Evolutionary conservation across 108 stramenopile genomes (phyloP).

Genomic region (Schizochytrium sp.): DNA sequence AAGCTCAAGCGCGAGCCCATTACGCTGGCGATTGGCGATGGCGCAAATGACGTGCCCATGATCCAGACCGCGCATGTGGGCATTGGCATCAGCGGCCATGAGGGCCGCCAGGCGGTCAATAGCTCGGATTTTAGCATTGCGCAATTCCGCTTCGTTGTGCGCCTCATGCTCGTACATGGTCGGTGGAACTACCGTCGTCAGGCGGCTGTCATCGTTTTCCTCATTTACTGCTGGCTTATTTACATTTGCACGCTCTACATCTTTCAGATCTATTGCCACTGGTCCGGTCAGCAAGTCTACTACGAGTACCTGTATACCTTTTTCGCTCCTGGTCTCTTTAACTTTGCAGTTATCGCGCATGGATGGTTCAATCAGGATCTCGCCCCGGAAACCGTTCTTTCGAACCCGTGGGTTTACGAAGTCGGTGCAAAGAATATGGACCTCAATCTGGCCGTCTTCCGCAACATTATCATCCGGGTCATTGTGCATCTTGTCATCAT

Average conservation of each 20-base stretch:
- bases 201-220: constrained; percentile 74
- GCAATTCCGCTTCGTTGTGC: constrained; percentile 64
- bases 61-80: constrained; percentile 88
- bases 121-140: constrained; percentile 30
- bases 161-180: constrained; percentile 83
- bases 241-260: constrained; percentile 25
- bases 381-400: constrained; percentile 54
- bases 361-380: constrained; percentile 86
- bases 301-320: constrained; percentile 32
- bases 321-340: constrained; percentile 44
- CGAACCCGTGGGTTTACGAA: neutral
- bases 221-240: constrained; percentile 83
- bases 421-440: neutral
- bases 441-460: neutral
- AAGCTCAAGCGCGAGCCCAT: constrained; percentile 73
- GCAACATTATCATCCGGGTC: neutral
- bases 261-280: neutral
- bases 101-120: constrained; percentile 84
- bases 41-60: constrained; percentile 95
- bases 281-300: neutral
- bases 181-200: constrained; percentile 86
- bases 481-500: neutral
- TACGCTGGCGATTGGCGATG: constrained; percentile 90
- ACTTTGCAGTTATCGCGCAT: constrained; percentile 66
- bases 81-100: constrained; percentile 83